Percentiles rank a stretch among this genome's conserved stretches.
Evolutionary conservation across 2,329 filamentous ascomycete genomes (phyloP).

Genomic region (Pyricularia grisea): DNA sequence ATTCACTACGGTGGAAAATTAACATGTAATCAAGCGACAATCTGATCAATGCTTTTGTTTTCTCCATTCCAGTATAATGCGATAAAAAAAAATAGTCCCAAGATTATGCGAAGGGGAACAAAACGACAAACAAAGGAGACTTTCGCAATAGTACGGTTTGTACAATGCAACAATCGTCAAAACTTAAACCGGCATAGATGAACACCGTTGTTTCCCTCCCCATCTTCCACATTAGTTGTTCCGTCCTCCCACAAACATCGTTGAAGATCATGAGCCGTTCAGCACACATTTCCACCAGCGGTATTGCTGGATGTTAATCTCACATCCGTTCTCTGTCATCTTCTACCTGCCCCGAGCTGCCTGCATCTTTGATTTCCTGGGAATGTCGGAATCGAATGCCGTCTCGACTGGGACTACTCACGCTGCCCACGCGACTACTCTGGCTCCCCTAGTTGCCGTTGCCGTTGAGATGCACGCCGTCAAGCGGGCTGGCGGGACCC

Average conservation of each 20-base stretch:
- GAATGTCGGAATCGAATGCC: neutral
- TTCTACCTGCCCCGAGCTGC: neutral
- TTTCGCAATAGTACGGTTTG: neutral
- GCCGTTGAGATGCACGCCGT: slow-evolving; percentile 30
- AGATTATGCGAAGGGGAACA: neutral
- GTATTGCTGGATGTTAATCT: neutral
- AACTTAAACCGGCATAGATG: neutral
- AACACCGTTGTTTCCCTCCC: neutral
- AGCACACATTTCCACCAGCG: neutral
- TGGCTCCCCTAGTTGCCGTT: slow-evolving; percentile 25
- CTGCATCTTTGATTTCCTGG: neutral
- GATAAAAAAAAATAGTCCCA: neutral
- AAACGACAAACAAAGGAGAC: neutral
- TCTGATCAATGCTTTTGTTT: neutral
- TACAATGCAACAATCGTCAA: neutral
- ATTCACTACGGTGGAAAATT: neutral
- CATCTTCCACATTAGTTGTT: neutral
- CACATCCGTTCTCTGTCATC: neutral
- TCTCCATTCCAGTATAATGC: neutral
- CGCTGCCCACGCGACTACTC: neutral
- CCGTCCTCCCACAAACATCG: neutral
- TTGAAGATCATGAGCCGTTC: neutral
- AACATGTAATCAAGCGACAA: neutral
- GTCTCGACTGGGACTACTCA: neutral
- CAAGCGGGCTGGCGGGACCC: slow-evolving; percentile 29